Percentiles rank a stretch among this genome's conserved stretches.
Conservation (phyloP, 2,329 filamentous ascomycete genomes). For the Penicillium brevicompactum region DNA sequence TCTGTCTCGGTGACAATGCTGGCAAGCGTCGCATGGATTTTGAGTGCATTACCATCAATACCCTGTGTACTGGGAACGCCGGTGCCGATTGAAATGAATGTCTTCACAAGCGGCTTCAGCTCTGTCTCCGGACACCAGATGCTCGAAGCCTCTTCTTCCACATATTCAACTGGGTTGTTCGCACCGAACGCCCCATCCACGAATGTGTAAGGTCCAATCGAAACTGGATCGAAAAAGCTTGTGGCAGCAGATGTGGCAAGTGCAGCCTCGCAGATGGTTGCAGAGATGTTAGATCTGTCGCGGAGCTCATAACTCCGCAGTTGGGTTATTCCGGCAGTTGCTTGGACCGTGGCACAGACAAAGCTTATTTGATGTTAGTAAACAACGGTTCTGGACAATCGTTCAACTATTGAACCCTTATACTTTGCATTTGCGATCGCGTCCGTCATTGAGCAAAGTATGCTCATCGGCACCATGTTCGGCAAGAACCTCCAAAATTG, state of each 20-base stretch:
- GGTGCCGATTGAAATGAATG: neutral
- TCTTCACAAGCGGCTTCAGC: neutral
- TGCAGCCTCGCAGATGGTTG: conserved; percentile 44
- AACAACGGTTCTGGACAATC: neutral
- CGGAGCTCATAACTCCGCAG: neutral
- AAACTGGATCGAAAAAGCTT: conserved; percentile 42
- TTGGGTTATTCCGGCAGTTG: conserved; percentile 1
- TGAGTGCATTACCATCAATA: neutral
- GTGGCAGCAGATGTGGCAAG: conserved; percentile 48
- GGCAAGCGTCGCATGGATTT: neutral
- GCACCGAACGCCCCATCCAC: conserved; percentile 46
- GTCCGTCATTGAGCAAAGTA: conserved; percentile 3
- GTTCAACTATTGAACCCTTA: neutral
- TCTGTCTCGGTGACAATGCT: neutral
- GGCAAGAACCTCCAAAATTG: conserved; percentile 1
- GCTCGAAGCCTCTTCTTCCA: neutral
- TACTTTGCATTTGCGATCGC: neutral
- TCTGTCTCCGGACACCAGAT: neutral
- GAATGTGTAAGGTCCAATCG: conserved; percentile 37
- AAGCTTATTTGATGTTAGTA: conserved; percentile 1
- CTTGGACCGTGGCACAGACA: neutral
- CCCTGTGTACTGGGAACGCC: neutral
- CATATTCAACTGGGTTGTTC: conserved; percentile 45
- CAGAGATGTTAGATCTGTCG: neutral
- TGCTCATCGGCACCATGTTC: neutral